Evolutionary conservation across 2,329 filamentous ascomycete species (phyloP), one percentile per base, ranked within the genome.

Genomic region (Hymenoscyphus infarciens): DNA sequence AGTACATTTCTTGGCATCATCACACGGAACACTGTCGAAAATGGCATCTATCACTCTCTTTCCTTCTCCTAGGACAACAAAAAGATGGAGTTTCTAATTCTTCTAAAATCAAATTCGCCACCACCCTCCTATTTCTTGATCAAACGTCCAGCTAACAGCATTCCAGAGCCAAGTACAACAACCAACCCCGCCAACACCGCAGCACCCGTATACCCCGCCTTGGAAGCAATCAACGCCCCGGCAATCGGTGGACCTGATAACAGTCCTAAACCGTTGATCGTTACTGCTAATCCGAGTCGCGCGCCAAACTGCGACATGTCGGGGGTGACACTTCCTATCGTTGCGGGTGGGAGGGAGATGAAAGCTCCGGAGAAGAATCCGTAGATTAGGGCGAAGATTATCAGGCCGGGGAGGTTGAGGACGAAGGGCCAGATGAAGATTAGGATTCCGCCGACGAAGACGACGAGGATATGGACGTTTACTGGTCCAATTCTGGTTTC

Each of bases 381-480:
- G 70, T 89, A 90, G 62, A 87, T 79, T 0, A 80, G 76, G 0
- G 83, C 77, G 81, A 88, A 92, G 0, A 77, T 79, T 69, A 89
- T 90, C 29, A 90, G 75, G 0, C 82, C 80, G 0, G 74, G 54
- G 0, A 80, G 73, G 16, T 70, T 73, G 8, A 72, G 64, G 1
- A 88, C 82, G 0, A 77, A 80, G 1, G 80, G 79, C 86, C 87
- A 89, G 59, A 77, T 79, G 67, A 81, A 86, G 38, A 85, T 73
- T 63, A 84, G 74, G 15, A 81, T 71, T 1, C 78, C 77, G 2
- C 82, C 76, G 3, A 78, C 63, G 11, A 80, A 71, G 2, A 76
- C 77, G 57, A 80, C 79, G 0, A 83, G 31, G 4, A 59, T 59
- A 8, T 60, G 61, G 45, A 80, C 75, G 10, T 13, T 19, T n/a